phyloP scores from a whole-genome alignment of 257 asterid species.

The Jacaranda mimosifolia region DNA sequence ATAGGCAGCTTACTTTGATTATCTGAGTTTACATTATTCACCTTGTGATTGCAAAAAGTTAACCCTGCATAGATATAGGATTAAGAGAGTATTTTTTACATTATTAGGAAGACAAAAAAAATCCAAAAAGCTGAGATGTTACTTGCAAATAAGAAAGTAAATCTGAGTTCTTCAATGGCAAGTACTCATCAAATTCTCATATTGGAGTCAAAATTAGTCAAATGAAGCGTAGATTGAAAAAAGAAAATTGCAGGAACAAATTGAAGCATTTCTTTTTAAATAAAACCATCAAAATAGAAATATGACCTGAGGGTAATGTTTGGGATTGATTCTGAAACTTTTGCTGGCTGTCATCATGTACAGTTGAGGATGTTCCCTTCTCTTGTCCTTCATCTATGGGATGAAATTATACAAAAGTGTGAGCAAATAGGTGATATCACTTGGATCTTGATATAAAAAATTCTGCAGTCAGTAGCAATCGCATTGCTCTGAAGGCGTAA shows the following conservation, averaged over 20 bases:
- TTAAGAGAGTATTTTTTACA: background rate
- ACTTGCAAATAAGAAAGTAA: conserved; percentile 16
- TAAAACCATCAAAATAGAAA: conserved; percentile 26
- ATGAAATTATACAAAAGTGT: conserved; percentile 32
- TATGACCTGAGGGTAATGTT: conserved; percentile 66
- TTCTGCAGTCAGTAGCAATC: conserved; percentile 4
- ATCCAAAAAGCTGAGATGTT: background rate
- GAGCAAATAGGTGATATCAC: conserved; percentile 24
- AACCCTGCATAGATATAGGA: conserved; percentile 57
- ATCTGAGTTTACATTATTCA: conserved; percentile 46
- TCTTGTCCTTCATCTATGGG: conserved; percentile 45
- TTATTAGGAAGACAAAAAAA: background rate
- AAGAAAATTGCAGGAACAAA: background rate
- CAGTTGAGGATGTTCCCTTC: conserved; percentile 42
- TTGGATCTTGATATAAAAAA: background rate
- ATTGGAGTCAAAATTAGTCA: background rate
- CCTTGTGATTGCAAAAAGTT: conserved; percentile 59
- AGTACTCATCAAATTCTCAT: conserved; percentile 16
- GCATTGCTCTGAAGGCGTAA: too few relatives aligned
- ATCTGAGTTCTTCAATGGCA: conserved; percentile 14
- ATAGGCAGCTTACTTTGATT: conserved; percentile 51
- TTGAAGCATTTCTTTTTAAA: background rate
- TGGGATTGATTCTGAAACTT: conserved; percentile 56
- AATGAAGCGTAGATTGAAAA: conserved; percentile 9
- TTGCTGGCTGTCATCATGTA: conserved; percentile 43